phyloP scores from a whole-genome alignment of 805 yeast species.

The Cyberlindnera euphorbiae region DNA sequence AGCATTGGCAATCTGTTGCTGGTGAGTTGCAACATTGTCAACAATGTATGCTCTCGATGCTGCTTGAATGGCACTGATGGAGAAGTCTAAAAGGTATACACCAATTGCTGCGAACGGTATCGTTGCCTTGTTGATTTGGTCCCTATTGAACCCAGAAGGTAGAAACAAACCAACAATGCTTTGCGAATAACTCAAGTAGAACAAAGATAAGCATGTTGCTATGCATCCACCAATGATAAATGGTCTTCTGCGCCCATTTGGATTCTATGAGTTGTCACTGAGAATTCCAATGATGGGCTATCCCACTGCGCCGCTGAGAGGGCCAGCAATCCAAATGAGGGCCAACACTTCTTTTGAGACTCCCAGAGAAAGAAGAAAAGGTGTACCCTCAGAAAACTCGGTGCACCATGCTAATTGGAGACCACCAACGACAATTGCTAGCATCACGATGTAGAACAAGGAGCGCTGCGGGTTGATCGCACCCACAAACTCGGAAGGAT shows the following conservation, averaged over 20 bases:
- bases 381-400: slow-evolving; percentile 61
- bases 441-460: slow-evolving; percentile 36
- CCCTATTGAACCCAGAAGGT: slow-evolving; percentile 17
- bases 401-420: slow-evolving; percentile 62
- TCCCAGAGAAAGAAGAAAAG: slow-evolving; percentile 57
- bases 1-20: slow-evolving; percentile 56
- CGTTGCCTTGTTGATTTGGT: slow-evolving; percentile 29
- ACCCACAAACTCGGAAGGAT: slow-evolving; percentile 22
- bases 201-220: slow-evolving; percentile 41
- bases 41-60: slow-evolving; percentile 57
- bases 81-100: slow-evolving; percentile 50
- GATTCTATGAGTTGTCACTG: slow-evolving; percentile 45
- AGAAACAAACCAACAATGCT: slow-evolving; percentile 34
- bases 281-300: slow-evolving; percentile 60
- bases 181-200: slow-evolving; percentile 41
- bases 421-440: slow-evolving; percentile 50
- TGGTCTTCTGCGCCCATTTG: slow-evolving; percentile 51
- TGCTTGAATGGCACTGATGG: slow-evolving; percentile 57
- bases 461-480: slow-evolving; percentile 42
- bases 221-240: slow-evolving; percentile 52
- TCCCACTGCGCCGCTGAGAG: slow-evolving; percentile 56
- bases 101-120: slow-evolving; percentile 49
- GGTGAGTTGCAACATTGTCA: slow-evolving; percentile 52
- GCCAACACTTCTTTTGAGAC: slow-evolving; percentile 51
- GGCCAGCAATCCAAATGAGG: slow-evolving; percentile 65